Percentiles rank a stretch among this genome's conserved stretches.
Conservation (phyloP, 345 rosid genomes). For the Psidium friedrichsthalianum region DNA sequence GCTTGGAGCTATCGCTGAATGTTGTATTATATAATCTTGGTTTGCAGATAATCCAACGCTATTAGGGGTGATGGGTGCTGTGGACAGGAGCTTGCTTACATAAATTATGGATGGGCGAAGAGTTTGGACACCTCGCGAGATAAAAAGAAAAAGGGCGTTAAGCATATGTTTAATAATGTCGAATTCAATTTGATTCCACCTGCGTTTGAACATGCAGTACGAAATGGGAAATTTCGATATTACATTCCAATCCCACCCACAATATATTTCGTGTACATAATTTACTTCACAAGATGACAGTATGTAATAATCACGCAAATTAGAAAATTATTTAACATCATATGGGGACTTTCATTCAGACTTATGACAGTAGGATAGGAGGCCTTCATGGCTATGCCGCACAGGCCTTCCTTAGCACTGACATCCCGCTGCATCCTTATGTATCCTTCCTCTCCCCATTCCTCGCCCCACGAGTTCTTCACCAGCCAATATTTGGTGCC, state of each 20-base stretch:
- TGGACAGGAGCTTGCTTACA: neutral
- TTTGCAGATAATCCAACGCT: neutral
- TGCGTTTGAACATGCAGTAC: neutral
- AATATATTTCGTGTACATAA: neutral
- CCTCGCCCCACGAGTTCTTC: conserved; percentile 32
- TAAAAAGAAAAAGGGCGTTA: neutral
- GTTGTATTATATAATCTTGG: neutral
- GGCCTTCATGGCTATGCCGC: conserved; percentile 32
- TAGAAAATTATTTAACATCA: neutral
- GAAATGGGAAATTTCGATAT: neutral
- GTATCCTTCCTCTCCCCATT: conserved; percentile 34
- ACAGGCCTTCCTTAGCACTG: conserved; percentile 5
- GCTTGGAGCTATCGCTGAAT: neutral
- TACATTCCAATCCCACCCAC: neutral
- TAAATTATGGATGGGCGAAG: neutral
- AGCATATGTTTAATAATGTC: neutral
- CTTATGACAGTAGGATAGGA: conserved; percentile 19
- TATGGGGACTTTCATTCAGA: neutral
- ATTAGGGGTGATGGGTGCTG: neutral
- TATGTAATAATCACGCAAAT: neutral
- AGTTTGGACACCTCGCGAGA: rapidly evolving
- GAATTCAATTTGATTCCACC: neutral
- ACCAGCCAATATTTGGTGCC: conserved; percentile 25
- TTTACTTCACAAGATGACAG: neutral
- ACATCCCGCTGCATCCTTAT: conserved; percentile 20